A percentile compares a stretch with the other conserved stretches of the same genome.
phyloP scores from a whole-genome alignment of 352 stramenopile genomes.

The Pythium periplocum region DNA sequence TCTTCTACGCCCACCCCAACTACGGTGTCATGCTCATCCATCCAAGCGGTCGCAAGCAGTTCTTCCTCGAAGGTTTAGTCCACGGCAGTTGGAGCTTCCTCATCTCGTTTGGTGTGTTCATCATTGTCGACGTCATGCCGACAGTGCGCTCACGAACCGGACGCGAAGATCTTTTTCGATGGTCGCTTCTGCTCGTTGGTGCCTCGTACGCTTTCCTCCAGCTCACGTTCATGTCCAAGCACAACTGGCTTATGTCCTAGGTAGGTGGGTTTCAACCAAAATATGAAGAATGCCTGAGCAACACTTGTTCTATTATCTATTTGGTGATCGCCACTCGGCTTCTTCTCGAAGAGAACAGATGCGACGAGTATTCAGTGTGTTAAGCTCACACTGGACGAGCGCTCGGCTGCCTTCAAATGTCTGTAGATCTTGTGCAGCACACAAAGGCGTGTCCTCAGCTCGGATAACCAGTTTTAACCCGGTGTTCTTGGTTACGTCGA shows the following conservation, averaged over 20 bases:
- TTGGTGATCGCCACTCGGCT: no score
- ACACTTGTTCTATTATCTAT: no score
- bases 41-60: slow-evolving; percentile 55
- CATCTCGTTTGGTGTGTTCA: slow-evolving; percentile 46
- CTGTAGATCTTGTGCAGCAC: no score
- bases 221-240: slow-evolving; percentile 54
- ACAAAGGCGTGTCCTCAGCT: no score
- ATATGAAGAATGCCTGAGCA: no score
- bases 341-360: no score
- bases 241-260: slow-evolving; percentile 38
- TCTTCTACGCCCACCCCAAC: slow-evolving; percentile 49
- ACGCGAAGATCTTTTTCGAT: slow-evolving; percentile 43
- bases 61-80: slow-evolving; percentile 55
- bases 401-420: no score
- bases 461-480: no score
- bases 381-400: no score
- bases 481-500: no score
- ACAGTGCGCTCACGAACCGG: slow-evolving; percentile 22
- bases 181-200: slow-evolving; percentile 33
- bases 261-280: no score
- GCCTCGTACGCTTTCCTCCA: slow-evolving; percentile 43
- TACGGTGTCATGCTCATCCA: slow-evolving; percentile 59
- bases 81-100: slow-evolving; percentile 62
- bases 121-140: slow-evolving; percentile 38
- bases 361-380: no score